phyloP scores from a whole-genome alignment of 2,329 filamentous ascomycete species.

The Periglandula ipomoeae region DNA sequence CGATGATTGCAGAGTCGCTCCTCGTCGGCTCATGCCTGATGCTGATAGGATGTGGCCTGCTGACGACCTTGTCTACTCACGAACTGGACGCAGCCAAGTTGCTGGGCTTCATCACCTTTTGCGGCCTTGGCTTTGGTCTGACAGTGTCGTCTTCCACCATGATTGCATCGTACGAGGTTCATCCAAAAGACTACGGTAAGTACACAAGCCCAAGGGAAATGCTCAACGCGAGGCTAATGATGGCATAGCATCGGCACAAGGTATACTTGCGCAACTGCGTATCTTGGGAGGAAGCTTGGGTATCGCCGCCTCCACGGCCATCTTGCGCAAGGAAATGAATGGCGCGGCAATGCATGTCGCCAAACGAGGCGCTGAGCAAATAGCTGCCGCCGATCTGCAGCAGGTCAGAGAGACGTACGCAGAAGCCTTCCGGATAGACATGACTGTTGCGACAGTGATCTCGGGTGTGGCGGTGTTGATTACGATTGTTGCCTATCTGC shows the following conservation, averaged over 20 bases:
- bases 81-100: constrained; percentile 32
- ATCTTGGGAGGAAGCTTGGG: constrained; percentile 46
- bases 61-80: constrained; percentile 26
- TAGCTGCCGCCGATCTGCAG: constrained; percentile 18
- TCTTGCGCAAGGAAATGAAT: constrained; percentile 26
- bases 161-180: constrained; percentile 31
- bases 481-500: constrained; percentile 17
- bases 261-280: constrained; percentile 40
- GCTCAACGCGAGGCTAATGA: no score
- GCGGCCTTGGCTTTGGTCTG: constrained; percentile 45
- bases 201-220: no score
- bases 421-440: constrained; percentile 35
- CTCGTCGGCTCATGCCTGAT: constrained; percentile 32
- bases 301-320: constrained; percentile 41
- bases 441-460: constrained; percentile 35
- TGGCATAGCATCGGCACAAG: constrained; percentile 44
- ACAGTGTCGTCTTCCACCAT: constrained; percentile 39
- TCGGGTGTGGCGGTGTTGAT: constrained; percentile 30
- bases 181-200: constrained; percentile 37
- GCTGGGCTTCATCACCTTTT: constrained; percentile 39
- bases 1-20: constrained; percentile 35
- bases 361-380: constrained; percentile 17
- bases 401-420: constrained; percentile 30
- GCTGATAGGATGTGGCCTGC: constrained; percentile 36
- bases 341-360: not conserved